Percentiles rank a stretch among this genome's conserved stretches.
phyloP scores from a whole-genome alignment of 805 yeast genomes.

The Candida sonorensis region DNA sequence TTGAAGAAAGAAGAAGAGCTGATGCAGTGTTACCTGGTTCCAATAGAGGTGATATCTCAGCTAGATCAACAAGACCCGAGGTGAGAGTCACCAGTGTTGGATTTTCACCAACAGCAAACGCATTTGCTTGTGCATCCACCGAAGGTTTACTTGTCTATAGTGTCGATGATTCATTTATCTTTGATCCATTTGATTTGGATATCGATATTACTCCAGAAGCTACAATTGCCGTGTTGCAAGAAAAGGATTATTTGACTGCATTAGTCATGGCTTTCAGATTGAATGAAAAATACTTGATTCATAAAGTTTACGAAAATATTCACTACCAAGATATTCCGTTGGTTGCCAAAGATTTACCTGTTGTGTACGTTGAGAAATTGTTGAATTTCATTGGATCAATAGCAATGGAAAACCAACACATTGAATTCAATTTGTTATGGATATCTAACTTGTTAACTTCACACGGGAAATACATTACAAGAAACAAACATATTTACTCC shows the following conservation, averaged over 20 bases:
- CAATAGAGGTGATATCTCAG: slow-evolving; percentile 70
- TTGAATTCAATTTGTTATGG: slow-evolving; percentile 85
- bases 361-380: slow-evolving; percentile 63
- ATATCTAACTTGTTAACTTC: slow-evolving; percentile 55
- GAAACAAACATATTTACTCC: slow-evolving; percentile 54
- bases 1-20: slow-evolving; percentile 51
- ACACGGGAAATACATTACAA: slow-evolving; percentile 72
- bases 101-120: slow-evolving; percentile 84
- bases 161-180: slow-evolving; percentile 63
- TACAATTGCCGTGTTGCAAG: slow-evolving; percentile 52
- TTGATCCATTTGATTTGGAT: slow-evolving; percentile 95
- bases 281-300: slow-evolving; percentile 71
- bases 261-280: slow-evolving; percentile 90
- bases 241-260: slow-evolving; percentile 64
- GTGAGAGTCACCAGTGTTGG: slow-evolving; percentile 71
- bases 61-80: slow-evolving; percentile 70
- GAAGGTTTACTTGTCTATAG: slow-evolving; percentile 85
- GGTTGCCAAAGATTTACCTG: slow-evolving; percentile 65
- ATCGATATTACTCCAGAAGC: slow-evolving; percentile 84
- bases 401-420: slow-evolving; percentile 66
- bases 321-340: slow-evolving; percentile 66
- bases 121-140: slow-evolving; percentile 93
- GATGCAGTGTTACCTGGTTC: slow-evolving; percentile 85
- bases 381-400: slow-evolving; percentile 63
- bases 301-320: slow-evolving; percentile 64